phyloP scores from a whole-genome alignment of 1,284 basidiomycete species.

The Hortiboletus rubellus region DNA sequence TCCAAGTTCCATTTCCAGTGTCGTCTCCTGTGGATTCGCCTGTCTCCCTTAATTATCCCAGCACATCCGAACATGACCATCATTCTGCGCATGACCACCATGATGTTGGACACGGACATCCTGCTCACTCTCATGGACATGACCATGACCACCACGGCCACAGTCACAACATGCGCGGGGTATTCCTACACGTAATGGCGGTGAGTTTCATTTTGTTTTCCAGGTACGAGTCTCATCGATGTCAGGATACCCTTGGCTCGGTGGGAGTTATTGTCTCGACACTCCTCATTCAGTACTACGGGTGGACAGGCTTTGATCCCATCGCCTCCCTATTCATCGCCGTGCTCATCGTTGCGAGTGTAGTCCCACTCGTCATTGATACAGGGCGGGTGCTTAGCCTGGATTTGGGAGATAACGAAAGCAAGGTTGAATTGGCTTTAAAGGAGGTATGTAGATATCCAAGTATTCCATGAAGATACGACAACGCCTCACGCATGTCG shows the following conservation, averaged over 20 bases:
- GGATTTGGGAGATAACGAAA: conserved; percentile 75
- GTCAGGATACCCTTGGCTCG: conserved; percentile 82
- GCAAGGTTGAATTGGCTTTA: conserved; percentile 70
- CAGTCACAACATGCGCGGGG: conserved; percentile 99
- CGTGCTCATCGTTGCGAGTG: conserved; percentile 90
- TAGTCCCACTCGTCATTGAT: conserved; percentile 93
- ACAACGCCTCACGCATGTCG: conserved; percentile 29
- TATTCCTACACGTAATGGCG: conserved; percentile 91
- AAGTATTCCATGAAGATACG: background rate
- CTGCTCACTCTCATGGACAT: conserved; percentile 41
- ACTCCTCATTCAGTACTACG: conserved; percentile 91
- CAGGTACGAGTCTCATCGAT: conserved; percentile 16
- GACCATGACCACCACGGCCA: conserved; percentile 73
- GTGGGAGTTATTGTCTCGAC: conserved; percentile 99
- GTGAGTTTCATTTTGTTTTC: conserved; percentile 45
- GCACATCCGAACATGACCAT: conserved; percentile 34
- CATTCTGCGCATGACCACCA: conserved; percentile 36
- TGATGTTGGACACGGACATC: conserved; percentile 47
- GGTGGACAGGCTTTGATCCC: conserved; percentile 99
- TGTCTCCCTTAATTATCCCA: conserved; percentile 37
- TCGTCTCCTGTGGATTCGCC: conserved; percentile 37
- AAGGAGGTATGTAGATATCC: conserved; percentile 54
- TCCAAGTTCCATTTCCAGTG: conserved; percentile 62
- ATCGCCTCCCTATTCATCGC: conserved; percentile 98
- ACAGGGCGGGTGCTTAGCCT: conserved; percentile 87